These are phyloP conservation scores for Penicillium thymicola DNA, from an alignment of 2,329 filamentous ascomycete genomes.

Conservation along the genomic window DNA sequence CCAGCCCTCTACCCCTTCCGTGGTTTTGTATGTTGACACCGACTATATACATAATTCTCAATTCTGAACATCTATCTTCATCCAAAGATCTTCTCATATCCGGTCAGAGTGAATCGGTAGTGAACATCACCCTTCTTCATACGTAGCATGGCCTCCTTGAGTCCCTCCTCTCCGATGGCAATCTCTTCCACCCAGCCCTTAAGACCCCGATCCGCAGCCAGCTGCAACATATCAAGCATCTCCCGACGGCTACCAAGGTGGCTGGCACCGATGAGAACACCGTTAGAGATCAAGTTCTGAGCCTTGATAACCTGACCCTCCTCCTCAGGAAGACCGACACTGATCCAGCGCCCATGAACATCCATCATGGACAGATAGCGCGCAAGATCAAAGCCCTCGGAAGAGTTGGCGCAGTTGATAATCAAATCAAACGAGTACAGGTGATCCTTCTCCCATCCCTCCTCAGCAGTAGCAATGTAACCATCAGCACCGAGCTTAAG, in stretches of 20 bases:
- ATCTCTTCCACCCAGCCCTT: conserved; percentile 68
- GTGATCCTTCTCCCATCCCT: conserved; percentile 57
- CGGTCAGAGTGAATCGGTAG: conserved; percentile 68
- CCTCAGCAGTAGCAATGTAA: conserved; percentile 57
- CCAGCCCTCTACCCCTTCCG: neutral
- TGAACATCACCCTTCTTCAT: conserved; percentile 69
- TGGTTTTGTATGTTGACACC: neutral
- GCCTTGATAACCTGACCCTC: conserved; percentile 68
- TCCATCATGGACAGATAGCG: conserved; percentile 76
- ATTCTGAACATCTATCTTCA: neutral
- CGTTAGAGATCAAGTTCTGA: conserved; percentile 72
- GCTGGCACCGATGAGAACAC: conserved; percentile 66
- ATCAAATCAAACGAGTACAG: conserved; percentile 60
- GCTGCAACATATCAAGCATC: conserved; percentile 67
- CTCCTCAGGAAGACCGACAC: conserved; percentile 75
- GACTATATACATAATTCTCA: neutral
- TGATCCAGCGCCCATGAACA: conserved; percentile 76
- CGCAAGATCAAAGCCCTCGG: conserved; percentile 60
- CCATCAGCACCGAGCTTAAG: conserved; percentile 58
- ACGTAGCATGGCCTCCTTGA: conserved; percentile 66
- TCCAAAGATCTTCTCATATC: conserved; percentile 38
- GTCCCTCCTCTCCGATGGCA: conserved; percentile 66
- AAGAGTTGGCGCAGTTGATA: conserved; percentile 73
- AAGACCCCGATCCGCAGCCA: conserved; percentile 67
- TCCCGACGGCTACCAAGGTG: conserved; percentile 69